phyloP scores from a whole-genome alignment of 345 rosid genomes.

The Eucalyptus sp. region DNA sequence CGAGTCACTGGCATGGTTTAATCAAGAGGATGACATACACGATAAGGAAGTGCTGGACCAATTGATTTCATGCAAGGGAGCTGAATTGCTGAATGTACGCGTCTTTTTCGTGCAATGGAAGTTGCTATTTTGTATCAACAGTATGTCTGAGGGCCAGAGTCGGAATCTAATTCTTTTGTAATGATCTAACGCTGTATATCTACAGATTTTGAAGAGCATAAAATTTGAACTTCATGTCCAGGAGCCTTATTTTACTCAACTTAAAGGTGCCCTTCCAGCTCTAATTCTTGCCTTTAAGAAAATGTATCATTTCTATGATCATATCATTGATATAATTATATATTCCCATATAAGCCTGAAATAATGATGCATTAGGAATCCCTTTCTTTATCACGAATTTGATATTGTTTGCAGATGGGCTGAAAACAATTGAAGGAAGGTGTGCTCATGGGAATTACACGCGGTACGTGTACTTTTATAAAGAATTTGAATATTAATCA shows the following conservation, averaged over 20 bases:
- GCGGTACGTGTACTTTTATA: slow-evolving; percentile 11
- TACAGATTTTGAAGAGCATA: slow-evolving; percentile 40
- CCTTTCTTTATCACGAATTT: not conserved
- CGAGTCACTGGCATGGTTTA: not conserved
- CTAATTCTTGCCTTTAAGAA: not conserved
- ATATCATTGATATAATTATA: not conserved
- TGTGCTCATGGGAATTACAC: slow-evolving; percentile 64
- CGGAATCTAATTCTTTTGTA: not conserved
- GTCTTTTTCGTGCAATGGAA: not conserved
- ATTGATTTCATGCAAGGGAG: slow-evolving; percentile 16
- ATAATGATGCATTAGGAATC: not conserved
- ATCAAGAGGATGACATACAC: not conserved
- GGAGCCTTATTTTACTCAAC: slow-evolving; percentile 59
- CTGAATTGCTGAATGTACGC: slow-evolving; percentile 19
- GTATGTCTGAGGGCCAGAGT: not conserved
- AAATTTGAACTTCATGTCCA: slow-evolving; percentile 64
- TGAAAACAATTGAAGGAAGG: slow-evolving; percentile 73
- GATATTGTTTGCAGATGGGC: slow-evolving; percentile 37
- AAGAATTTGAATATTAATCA: not conserved
- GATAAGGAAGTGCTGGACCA: slow-evolving; percentile 9
- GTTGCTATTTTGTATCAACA: not conserved
- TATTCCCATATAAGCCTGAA: not conserved
- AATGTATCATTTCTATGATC: not conserved
- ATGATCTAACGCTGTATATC: not conserved
- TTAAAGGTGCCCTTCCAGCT: slow-evolving; percentile 30